Conservation (phyloP, 75 land plant genomes). For the Chamaecyparis obtusa region DNA sequence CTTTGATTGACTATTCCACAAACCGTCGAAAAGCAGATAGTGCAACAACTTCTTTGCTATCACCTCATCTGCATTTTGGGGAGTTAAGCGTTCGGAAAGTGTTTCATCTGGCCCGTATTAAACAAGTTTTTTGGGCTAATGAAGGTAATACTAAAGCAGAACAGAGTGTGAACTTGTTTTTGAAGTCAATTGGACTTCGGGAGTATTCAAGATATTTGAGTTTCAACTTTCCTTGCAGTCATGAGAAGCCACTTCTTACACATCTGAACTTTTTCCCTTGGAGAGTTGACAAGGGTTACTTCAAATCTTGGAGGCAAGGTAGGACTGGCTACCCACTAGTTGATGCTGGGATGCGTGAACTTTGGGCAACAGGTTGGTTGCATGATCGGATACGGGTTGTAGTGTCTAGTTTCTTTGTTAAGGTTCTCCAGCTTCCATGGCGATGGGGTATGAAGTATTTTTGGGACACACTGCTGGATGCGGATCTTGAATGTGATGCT, state of each 20-base stretch:
- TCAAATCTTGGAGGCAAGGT: slow-evolving; percentile 97
- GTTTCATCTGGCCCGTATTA: slow-evolving; percentile 75
- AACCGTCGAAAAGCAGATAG: slow-evolving; percentile 85
- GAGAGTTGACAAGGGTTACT: slow-evolving; percentile 71
- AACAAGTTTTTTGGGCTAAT: slow-evolving; percentile 85
- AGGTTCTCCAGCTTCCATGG: slow-evolving; percentile 93
- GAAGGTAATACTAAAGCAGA: slow-evolving; percentile 85
- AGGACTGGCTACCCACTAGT: slow-evolving; percentile 96
- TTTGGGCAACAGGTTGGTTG: slow-evolving; percentile 99
- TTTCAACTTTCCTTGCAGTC: slow-evolving; percentile 92
- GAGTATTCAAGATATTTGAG: slow-evolving; percentile 94
- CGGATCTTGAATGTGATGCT: slow-evolving; percentile 88
- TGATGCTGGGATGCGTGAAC: slow-evolving; percentile 99
- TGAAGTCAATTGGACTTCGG: slow-evolving; percentile 85
- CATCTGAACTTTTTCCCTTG: slow-evolving; percentile 90
- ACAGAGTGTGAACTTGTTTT: slow-evolving; percentile 79
- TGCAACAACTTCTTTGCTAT: slow-evolving; percentile 85
- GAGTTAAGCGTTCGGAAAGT: slow-evolving; percentile 91
- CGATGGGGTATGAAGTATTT: slow-evolving; percentile 99
- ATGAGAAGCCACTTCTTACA: slow-evolving; percentile 88
- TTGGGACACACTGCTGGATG: slow-evolving; percentile 93
- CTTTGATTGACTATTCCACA: slow-evolving; percentile 66
- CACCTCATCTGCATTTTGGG: slow-evolving; percentile 95
- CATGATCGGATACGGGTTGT: slow-evolving; percentile 93
- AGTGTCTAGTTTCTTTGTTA: slow-evolving; percentile 93